Evolutionary conservation across 352 stramenopile species (phyloP).

Genomic region (Phytophthora hibernalis): DNA sequence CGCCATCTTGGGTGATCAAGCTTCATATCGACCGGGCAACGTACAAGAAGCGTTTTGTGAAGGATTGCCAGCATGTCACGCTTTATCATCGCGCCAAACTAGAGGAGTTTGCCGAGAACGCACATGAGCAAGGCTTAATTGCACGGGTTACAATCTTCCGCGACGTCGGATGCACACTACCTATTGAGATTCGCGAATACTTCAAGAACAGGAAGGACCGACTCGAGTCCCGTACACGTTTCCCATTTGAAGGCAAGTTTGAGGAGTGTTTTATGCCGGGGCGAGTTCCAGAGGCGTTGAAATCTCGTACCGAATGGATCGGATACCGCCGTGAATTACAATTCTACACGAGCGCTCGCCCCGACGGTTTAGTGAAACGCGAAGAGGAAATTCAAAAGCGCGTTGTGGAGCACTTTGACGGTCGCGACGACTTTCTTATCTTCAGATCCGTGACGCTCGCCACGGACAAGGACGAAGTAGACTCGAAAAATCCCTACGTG

Average conservation of each 20-base stretch:
- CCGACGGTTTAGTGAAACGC: conserved; percentile 88
- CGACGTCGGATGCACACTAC: conserved; percentile 79
- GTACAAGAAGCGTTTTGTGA: conserved; percentile 90
- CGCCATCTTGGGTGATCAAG: conserved; percentile 85
- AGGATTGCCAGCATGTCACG: conserved; percentile 83
- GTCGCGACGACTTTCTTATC: conserved; percentile 85
- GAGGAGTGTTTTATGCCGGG: conserved; percentile 84
- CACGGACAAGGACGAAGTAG: conserved; percentile 78
- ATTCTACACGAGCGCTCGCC: conserved; percentile 92
- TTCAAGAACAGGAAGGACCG: conserved; percentile 94
- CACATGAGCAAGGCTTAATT: conserved; percentile 90
- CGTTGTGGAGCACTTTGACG: conserved; percentile 88
- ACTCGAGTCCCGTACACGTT: conserved; percentile 78
- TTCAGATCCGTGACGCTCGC: conserved; percentile 86
- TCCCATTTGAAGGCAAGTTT: conserved; percentile 88
- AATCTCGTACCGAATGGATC: conserved; percentile 86
- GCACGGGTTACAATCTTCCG: conserved; percentile 86
- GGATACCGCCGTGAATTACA: conserved; percentile 87
- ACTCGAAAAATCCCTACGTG: conserved; percentile 83
- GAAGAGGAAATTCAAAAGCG: conserved; percentile 91
- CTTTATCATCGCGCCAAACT: conserved; percentile 93
- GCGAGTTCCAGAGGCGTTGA: conserved; percentile 76
- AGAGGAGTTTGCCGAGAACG: conserved; percentile 93
- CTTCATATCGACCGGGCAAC: conserved; percentile 73
- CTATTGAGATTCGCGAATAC: conserved; percentile 90